Evolutionary conservation across 192 early-diverging fungal genomes (phyloP).

Genomic region (Backusella parvicylindrica): DNA sequence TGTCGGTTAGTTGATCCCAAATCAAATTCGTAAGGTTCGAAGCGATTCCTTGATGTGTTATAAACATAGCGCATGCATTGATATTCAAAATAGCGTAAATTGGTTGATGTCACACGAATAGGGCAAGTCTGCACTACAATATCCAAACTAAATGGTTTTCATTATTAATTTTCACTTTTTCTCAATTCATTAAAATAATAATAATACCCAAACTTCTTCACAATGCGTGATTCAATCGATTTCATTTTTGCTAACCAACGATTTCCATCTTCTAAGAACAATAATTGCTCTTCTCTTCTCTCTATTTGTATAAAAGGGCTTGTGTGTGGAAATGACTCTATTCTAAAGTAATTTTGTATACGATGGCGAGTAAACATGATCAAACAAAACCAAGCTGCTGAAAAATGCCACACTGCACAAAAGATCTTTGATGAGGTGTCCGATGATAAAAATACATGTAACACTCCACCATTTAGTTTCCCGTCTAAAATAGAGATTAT

Average conservation of each 20-base stretch:
- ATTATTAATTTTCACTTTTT: not conserved
- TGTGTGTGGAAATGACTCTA: slow-evolving; percentile 43
- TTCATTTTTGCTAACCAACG: slow-evolving; percentile 37
- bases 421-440: slow-evolving; percentile 60
- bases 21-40: slow-evolving; percentile 52
- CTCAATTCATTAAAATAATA: not conserved
- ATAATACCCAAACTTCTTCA: slow-evolving; percentile 28
- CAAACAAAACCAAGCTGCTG: slow-evolving; percentile 59
- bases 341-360: slow-evolving; percentile 67
- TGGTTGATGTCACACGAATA: slow-evolving; percentile 35
- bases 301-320: slow-evolving; percentile 55
- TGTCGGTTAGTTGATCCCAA: slow-evolving; percentile 55
- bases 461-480: slow-evolving; percentile 46
- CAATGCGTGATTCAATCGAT: slow-evolving; percentile 21
- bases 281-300: slow-evolving; percentile 40
- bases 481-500: slow-evolving; percentile 34
- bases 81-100: slow-evolving; percentile 65
- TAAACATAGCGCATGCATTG: slow-evolving; percentile 78
- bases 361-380: slow-evolving; percentile 41
- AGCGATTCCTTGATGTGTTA: slow-evolving; percentile 38
- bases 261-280: slow-evolving; percentile 48
- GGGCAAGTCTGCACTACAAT: slow-evolving; percentile 39
- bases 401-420: slow-evolving; percentile 72
- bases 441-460: slow-evolving; percentile 59
- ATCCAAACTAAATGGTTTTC: slow-evolving; percentile 17